Evolutionary conservation across 495 filamentous ascomycete species (phyloP), one percentile per base, ranked within the genome.

Genomic region (Annulohypoxylon bovei): DNA sequence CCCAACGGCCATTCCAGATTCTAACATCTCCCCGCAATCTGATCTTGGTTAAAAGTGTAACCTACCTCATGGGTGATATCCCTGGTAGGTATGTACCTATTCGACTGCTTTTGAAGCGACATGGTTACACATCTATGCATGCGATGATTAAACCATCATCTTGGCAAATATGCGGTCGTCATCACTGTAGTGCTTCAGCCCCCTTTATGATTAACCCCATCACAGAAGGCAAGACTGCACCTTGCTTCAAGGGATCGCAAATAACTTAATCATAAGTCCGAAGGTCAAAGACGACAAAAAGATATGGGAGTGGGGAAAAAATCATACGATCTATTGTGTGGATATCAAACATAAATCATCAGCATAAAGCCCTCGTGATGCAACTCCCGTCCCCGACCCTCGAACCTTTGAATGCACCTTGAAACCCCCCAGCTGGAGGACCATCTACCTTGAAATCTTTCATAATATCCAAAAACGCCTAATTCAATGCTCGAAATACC

Each of bases 321-420:
- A 5, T 46, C 16, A 47, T 22, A 22, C 3, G 16, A 14, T 55
- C 37, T 55, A 33, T 46, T 46, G 61, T 35, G 61, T 64, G 39
- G 39, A 64, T 64, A 55, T 64, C 37, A 53, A 62, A 28, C 32
- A 42, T 53, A 30, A 28, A 40, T 42, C 47, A 53, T 53, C 35
- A 52, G 1, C 60, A 12, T 32, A 23, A 50, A 27, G 46, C 12
- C 46, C 23, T 50, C 23, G 7, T 25, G 20, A 47, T 1, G n/a
- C 2, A 1, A 12, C 23, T 28, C 23, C 22, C 11, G 0, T 14
- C 4, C 11, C 46, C 23, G 12, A 25, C 5, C 11, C 46, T 8
- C 23, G 5, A 30, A 54, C 28, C 22, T 16, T 33, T 18, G 9
- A 20, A 54, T 35, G 16, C 22, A 35, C 18, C 27, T 28, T 14